Evolutionary conservation across 306 rosid species (phyloP).

Genomic region (Calophaca sinica): DNA sequence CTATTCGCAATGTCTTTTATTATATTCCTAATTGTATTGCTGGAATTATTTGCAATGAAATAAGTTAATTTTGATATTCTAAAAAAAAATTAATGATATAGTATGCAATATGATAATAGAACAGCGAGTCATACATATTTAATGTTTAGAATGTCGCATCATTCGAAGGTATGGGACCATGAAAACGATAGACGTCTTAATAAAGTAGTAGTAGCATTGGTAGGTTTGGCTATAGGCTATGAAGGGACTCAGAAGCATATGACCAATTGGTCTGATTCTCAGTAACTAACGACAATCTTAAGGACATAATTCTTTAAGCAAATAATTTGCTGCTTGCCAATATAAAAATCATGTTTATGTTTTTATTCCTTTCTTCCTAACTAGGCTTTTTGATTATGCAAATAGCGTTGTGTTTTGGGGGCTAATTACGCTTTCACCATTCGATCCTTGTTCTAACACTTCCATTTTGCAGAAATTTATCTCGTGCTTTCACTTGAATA

Average conservation of each 20-base stretch:
- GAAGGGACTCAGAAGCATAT: constrained; percentile 20
- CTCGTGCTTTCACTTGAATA: neutral
- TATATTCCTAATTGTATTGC: no score
- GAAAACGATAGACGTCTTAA: neutral
- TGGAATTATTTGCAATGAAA: no score
- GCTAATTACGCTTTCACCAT: no score
- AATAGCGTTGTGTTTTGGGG: no score
- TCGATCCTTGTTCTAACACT: neutral
- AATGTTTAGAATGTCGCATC: constrained; percentile 41
- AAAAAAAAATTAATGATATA: no score
- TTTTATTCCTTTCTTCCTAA: no score
- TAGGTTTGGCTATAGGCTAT: neutral
- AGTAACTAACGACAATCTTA: constrained; percentile 4
- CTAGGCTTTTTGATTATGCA: no score
- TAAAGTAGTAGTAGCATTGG: neutral
- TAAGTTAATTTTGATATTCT: no score
- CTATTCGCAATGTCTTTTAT: no score
- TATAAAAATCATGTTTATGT: neutral
- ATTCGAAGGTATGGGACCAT: constrained; percentile 38
- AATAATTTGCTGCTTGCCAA: constrained; percentile 32
- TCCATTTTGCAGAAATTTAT: constrained; percentile 11
- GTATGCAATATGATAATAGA: no score
- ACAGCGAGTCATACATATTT: no score
- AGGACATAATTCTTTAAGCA: constrained; percentile 7
- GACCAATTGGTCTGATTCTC: constrained; percentile 17